Evolutionary conservation across 192 early-diverging fungal species (phyloP), one percentile per base, ranked within the genome.

Genomic region (Gorgonomyces haynaldii): DNA sequence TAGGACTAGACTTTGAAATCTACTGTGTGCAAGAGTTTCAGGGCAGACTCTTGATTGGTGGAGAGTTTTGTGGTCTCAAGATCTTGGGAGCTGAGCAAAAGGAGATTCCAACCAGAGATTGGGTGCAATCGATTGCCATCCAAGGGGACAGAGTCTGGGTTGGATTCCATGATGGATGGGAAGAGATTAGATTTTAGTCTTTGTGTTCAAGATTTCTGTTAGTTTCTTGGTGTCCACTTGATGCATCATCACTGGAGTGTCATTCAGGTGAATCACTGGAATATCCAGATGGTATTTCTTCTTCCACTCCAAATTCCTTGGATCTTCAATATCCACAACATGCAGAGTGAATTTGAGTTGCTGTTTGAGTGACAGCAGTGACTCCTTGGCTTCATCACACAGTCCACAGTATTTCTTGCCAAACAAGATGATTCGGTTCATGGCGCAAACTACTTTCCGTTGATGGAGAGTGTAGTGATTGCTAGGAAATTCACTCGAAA

Each of bases 231-330:
- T 32, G 35, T 64, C 47, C 13, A 73, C 42, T 10, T 51, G 50
- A 57, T 68, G 66, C 54, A 41, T 55, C 53, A 65, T 60, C 1
- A 62, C 45, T 7, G 48, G 13, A 20, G 53, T 37, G 2, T 45
- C 62, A 36, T 61, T 59, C 25, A 57, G 30, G 31, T 69, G 70
- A 0, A 73, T 15, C 5, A 73, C 70, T 3, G 70, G 70, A 4
- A 73, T 65, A 28, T 73, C 66, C 32, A 55, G 63, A 19, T 52
- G 64, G 54, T 73, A 73, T 31, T 61, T 52, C 19, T 47, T 44
- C 25, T 59, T 40, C 60, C 61, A 69, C 8, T 53, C 26, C 42
- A 56, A 56, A 44, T 69, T 54, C 40, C 45, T 30, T 17, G 53
- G 40, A 19, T 39, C 20, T 36, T 73, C 70, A 23, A 73, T 66